A percentile compares a stretch with the other conserved stretches of the same genome.
phyloP scores from a whole-genome alignment of 2,329 filamentous ascomycete genomes.

The Neophaeococcomyces mojaviensis region DNA sequence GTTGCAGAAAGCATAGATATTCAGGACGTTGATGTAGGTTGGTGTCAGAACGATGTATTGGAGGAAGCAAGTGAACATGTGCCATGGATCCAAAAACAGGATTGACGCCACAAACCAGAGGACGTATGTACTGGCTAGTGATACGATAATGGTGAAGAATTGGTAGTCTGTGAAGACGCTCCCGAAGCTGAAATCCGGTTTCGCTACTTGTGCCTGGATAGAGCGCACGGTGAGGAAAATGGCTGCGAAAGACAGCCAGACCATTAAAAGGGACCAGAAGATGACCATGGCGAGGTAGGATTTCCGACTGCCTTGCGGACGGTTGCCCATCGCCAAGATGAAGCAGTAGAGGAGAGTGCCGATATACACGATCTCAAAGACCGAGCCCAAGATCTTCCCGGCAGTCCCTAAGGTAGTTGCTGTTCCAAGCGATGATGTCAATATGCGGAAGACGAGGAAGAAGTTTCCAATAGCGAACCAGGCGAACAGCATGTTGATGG shows the following conservation, averaged over 20 bases:
- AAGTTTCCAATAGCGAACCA: constrained; percentile 99
- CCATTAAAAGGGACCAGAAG: constrained; percentile 95
- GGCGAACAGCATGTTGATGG: constrained; percentile 91
- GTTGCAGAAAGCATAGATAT: constrained; percentile 98
- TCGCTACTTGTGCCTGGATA: constrained; percentile 61
- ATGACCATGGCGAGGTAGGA: constrained; percentile 97
- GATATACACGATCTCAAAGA: constrained; percentile 95
- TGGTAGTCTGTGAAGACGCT: constrained; percentile 78
- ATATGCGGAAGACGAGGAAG: constrained; percentile 96
- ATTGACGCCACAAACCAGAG: constrained; percentile 88
- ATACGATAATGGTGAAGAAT: constrained; percentile 91
- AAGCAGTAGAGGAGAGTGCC: constrained; percentile 90
- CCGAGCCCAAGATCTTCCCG: constrained; percentile 72
- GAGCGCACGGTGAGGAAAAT: constrained; percentile 88
- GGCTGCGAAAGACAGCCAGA: constrained; percentile 89
- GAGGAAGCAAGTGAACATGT: constrained; percentile 90
- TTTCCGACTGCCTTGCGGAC: constrained; percentile 85
- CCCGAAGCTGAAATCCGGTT: constrained; percentile 58
- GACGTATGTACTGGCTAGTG: constrained; percentile 82
- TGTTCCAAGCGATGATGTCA: constrained; percentile 76
- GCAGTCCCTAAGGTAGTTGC: constrained; percentile 62
- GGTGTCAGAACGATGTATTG: constrained; percentile 94
- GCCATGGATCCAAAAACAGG: constrained; percentile 96
- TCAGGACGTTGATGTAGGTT: constrained; percentile 96
- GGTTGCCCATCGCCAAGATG: constrained; percentile 86